Evolutionary conservation across 352 stramenopile genomes (phyloP).

Genomic region (Phytophthora uliginosa): DNA sequence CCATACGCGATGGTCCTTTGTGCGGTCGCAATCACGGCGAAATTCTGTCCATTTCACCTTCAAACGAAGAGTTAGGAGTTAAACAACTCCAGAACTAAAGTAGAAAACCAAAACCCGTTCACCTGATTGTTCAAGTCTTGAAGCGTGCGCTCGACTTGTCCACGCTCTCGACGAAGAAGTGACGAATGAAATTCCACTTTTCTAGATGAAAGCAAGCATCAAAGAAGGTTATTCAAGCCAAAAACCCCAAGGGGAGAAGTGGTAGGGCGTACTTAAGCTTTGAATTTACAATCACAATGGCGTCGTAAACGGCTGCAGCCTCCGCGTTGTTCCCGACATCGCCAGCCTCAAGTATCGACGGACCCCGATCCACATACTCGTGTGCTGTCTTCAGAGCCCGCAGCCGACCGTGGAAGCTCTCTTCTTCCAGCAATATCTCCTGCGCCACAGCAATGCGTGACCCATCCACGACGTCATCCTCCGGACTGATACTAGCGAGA

Average conservation of each 20-base stretch:
- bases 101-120: neutral
- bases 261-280: slow-evolving; percentile 32
- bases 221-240: neutral
- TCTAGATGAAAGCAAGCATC: slow-evolving; percentile 10
- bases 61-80: neutral
- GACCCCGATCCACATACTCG: slow-evolving; percentile 23
- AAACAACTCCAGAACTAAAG: neutral
- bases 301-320: slow-evolving; percentile 36
- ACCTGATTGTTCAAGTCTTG: slow-evolving; percentile 35
- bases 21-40: slow-evolving; percentile 17
- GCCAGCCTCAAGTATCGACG: slow-evolving; percentile 8
- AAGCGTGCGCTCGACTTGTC: slow-evolving; percentile 21
- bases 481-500: slow-evolving; percentile 54
- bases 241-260: neutral
- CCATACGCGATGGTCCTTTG: slow-evolving; percentile 34
- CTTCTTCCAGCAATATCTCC: slow-evolving; percentile 53
- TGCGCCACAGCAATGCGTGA: slow-evolving; percentile 43
- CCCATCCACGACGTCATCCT: slow-evolving; percentile 59
- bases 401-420: slow-evolving; percentile 52
- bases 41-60: slow-evolving; percentile 42
- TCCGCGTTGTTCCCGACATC: neutral
- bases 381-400: slow-evolving; percentile 18
- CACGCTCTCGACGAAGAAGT: slow-evolving; percentile 23
- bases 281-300: slow-evolving; percentile 28
- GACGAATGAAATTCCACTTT: neutral